Base-by-base conservation (phyloP, 306 rosid species). In the Fragaria vesca region DNA sequence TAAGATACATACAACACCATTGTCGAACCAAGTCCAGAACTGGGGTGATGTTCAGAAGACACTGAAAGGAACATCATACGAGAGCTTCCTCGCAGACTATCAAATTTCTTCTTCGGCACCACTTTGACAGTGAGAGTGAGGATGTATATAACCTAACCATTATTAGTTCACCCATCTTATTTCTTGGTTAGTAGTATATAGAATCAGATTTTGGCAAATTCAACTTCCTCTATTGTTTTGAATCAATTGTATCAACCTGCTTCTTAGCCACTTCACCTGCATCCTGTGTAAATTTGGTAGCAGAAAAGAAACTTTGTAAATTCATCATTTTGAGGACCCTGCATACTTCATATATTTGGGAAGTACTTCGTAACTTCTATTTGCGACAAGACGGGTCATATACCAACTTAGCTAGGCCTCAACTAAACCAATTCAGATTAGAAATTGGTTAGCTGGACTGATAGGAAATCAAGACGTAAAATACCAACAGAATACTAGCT, bases 1-100 rank as follows among this genome's bases (percentile, higher is more conserved):
- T 0, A 89, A 77, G 90, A 91, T 86, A 69, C 93, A 91, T 74
- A 85, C 83, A 6, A 87, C 86, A 3, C 82, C 91, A 21, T 63
- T 91, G 43, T 83, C 83, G 0, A 46, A 63, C 18, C 97, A 89
- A 71, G 79, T 88, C 45, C 82, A 91, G 66, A 89, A 89, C 52
- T 89, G 97, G 97, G 85, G 85, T 20, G 88, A 86, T 70, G 92
- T 91, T 11, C 43, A 67, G 26, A 69, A 72, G 66, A 69, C 79
- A 24, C 71, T 91, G 26, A 45, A 43, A 26, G 90, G 86, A 18
- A 89, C 92, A 13, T 36, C 86, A 32, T 86, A 80, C 72, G 81
- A 82, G 75, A 82, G 66, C 36, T 89, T 81, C 73, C 88, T 91
- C 43, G 47, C 71, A 58, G 58, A 83, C 46, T 67, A 74, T 34